Percentiles rank a stretch among this genome's conserved stretches.
phyloP scores from a whole-genome alignment of 2,329 filamentous ascomycete genomes.

The Tolypocladium pustulatum region DNA sequence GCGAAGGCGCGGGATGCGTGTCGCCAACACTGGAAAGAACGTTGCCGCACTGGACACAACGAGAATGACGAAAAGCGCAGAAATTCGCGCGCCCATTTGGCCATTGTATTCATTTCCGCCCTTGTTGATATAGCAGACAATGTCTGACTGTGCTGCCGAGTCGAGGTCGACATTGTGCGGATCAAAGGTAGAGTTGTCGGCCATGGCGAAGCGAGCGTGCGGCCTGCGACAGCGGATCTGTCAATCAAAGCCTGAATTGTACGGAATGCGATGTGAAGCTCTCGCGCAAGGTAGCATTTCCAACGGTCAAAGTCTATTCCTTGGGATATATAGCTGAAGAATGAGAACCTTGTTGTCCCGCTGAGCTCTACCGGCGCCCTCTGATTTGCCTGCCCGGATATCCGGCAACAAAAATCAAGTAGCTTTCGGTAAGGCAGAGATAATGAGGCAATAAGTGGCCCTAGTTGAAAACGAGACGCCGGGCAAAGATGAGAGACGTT shows the following conservation, averaged over 20 bases:
- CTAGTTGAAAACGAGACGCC: not conserved
- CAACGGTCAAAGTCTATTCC: not conserved
- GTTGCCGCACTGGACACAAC: not conserved
- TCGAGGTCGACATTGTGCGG: not conserved
- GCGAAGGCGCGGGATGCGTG: not conserved
- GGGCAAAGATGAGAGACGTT: not conserved
- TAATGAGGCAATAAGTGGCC: not conserved
- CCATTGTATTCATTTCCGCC: not conserved
- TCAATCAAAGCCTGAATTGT: not conserved
- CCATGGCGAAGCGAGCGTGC: not conserved
- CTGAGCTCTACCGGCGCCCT: not conserved
- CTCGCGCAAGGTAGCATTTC: not conserved
- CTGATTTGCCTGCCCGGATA: not conserved
- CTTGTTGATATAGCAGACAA: not conserved
- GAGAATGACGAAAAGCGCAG: not conserved
- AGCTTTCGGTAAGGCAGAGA: not conserved
- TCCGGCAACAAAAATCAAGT: not conserved
- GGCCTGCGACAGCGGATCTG: not conserved
- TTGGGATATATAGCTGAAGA: not conserved
- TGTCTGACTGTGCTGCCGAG: not conserved
- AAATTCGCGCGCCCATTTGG: not conserved
- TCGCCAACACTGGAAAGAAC: not conserved
- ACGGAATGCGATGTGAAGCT: not conserved
- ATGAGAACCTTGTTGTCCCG: not conserved
- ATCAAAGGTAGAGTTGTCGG: not conserved